Conservation (phyloP, 1,139 yeast genomes). For the Sugiyamaella sp. region DNA sequence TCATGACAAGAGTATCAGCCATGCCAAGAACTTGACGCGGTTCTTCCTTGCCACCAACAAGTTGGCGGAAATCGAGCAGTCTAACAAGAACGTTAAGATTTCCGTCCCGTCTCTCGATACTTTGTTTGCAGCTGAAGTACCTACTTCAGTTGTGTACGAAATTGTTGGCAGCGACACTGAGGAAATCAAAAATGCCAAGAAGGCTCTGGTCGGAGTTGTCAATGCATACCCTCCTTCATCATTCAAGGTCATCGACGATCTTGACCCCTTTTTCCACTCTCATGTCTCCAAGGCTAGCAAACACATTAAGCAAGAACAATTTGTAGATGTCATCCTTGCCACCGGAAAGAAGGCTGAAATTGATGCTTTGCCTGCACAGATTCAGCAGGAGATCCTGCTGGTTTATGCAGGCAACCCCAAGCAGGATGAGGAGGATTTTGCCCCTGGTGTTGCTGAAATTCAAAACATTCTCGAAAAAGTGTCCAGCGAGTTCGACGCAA, state of each 20-base stretch:
- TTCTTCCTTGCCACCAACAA: constrained; percentile 58
- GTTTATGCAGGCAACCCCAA: constrained; percentile 43
- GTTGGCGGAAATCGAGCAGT: constrained; percentile 45
- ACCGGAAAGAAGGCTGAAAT: constrained; percentile 30
- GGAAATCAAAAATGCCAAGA: constrained; percentile 58
- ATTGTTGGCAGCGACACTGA: constrained; percentile 51
- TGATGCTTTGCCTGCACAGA: background rate
- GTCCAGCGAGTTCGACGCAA: constrained; percentile 54
- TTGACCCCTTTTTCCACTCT: constrained; percentile 67
- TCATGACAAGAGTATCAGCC: constrained; percentile 75
- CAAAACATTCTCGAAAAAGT: constrained; percentile 45
- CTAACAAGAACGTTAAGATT: constrained; percentile 53
- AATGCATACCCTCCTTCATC: constrained; percentile 72
- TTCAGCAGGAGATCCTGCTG: constrained; percentile 48
- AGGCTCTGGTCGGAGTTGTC: constrained; percentile 69
- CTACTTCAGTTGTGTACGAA: constrained; percentile 47
- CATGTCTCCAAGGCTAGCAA: constrained; percentile 51
- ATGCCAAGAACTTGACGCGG: constrained; percentile 73
- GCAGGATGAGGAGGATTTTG: constrained; percentile 47
- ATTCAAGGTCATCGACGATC: constrained; percentile 60
- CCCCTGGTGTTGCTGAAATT: constrained; percentile 48
- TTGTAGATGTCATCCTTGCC: constrained; percentile 60
- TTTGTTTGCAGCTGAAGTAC: constrained; percentile 41
- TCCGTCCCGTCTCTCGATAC: constrained; percentile 55
- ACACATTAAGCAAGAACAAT: constrained; percentile 51